Conservation (phyloP, 2,329 filamentous ascomycete genomes). For the Nannizzia gypsea region DNA sequence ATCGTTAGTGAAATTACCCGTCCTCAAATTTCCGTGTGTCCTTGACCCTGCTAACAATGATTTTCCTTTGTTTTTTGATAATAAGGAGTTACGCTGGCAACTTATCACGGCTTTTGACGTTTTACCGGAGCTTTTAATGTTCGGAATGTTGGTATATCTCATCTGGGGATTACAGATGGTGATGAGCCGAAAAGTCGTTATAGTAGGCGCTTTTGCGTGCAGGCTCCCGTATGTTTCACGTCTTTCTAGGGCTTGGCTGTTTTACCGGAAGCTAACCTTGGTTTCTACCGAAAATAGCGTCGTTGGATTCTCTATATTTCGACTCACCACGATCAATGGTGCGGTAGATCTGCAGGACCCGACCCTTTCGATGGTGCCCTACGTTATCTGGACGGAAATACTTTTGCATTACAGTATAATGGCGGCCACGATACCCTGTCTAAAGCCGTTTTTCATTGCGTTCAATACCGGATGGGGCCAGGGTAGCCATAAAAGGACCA, state of each 20-base stretch:
- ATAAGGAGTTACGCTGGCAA: conserved; percentile 23
- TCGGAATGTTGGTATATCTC: conserved; percentile 24
- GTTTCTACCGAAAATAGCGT: not conserved
- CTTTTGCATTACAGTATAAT: conserved; percentile 33
- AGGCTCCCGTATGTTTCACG: conserved; percentile 22
- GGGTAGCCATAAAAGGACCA: conserved; percentile 8
- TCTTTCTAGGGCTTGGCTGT: not conserved
- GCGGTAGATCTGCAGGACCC: conserved; percentile 20
- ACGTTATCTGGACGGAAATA: conserved; percentile 27
- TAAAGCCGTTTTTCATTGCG: conserved; percentile 11
- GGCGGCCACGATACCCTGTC: conserved; percentile 31
- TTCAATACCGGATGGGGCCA: conserved; percentile 11
- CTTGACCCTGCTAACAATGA: not conserved
- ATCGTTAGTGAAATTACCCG: conserved; percentile 3
- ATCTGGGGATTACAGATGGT: conserved; percentile 31
- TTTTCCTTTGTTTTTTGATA: too few relatives aligned
- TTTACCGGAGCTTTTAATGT: conserved; percentile 23
- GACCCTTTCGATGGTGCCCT: conserved; percentile 23
- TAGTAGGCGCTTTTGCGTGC: conserved; percentile 28
- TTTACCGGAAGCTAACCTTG: not conserved
- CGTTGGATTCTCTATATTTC: not conserved
- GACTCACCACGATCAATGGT: conserved; percentile 15
- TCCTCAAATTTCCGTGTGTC: not conserved
- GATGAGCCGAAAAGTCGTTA: conserved; percentile 22
- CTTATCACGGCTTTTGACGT: conserved; percentile 31